Conservation (phyloP, 2,329 filamentous ascomycete species). For the Pestalotiopsis sp. region DNA sequence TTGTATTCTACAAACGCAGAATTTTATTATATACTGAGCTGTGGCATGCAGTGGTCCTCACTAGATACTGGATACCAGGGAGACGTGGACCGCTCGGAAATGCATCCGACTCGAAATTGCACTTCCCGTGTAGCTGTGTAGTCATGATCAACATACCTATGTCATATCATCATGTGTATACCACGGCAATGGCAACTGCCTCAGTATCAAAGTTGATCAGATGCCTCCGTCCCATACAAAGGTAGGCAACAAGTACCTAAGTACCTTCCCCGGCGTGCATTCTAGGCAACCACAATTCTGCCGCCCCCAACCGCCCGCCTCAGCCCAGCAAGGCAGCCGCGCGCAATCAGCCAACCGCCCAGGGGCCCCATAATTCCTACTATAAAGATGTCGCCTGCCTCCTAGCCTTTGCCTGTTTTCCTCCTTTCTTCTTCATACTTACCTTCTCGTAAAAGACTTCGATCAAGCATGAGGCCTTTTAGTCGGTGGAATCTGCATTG, state of each 20-base stretch:
- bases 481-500: slow-evolving; percentile 50
- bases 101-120: too few species aligned
- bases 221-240: background rate
- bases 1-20: too few species aligned
- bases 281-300: background rate
- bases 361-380: background rate
- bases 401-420: background rate
- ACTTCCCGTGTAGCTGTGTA: too few species aligned
- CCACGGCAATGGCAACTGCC: too few species aligned
- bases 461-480: slow-evolving; percentile 43
- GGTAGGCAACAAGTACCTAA: background rate
- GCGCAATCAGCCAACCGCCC: background rate
- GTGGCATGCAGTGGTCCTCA: too few species aligned
- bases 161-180: too few species aligned
- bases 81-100: too few species aligned
- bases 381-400: background rate
- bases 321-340: background rate
- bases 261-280: background rate
- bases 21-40: too few species aligned
- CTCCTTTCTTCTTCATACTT: slow-evolving; percentile 1
- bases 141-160: too few species aligned
- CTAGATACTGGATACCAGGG: too few species aligned
- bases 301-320: background rate
- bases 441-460: slow-evolving; percentile 9
- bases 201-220: background rate